Evolutionary conservation across 805 yeast species (phyloP), one percentile per base, ranked within the genome.

Genomic region (Diddensiella santjacobensis): DNA sequence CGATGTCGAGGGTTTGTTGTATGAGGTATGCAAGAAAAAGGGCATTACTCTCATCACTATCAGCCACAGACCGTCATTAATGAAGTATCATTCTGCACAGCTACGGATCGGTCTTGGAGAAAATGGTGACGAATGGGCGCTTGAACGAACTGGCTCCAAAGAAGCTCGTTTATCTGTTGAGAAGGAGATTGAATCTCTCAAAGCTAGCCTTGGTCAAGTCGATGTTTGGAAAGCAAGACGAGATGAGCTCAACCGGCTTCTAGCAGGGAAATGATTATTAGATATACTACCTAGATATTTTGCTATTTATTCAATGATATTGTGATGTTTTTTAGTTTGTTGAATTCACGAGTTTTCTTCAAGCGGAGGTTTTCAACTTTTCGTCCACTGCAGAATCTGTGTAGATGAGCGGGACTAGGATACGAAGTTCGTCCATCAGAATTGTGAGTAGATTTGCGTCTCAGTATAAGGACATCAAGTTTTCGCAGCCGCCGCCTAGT

Each of bases 1-100:
- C 40, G 97, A 89, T 65, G 87, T 85, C 65, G 97, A 89, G 65
- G 96, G 90, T 54, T 79, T 81, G 50, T 71, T 89, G 45, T 89
- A 88, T 67, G 95, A 87, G 60, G 64, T 83, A 54, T 73, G 89
- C 66, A 84, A 80, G 59, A 71, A 69, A 48, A 81, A 81, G 59
- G 76, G 79, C 39, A 84, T 87, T 64, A 84, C 95, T 1, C 79
- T 86, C 54, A 79, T 89, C 48, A 87, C 96, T 1, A 77, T 89
- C 50, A 78, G 87, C 22, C 96, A 89, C 64, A 77, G 96, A 42
- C 91, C 95, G 24, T 73, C 87, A 38, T 72, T 89, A 62, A 78
- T 87, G 68, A 87, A 87, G 65, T 89, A 88, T 64, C 97, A 89
- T 64, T 89, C 84, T 55, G 79, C 77, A 56, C 71, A 87, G 22